Evolutionary conservation across 305 asterid genomes (phyloP).

Genomic region (Fraxinus paxiana): DNA sequence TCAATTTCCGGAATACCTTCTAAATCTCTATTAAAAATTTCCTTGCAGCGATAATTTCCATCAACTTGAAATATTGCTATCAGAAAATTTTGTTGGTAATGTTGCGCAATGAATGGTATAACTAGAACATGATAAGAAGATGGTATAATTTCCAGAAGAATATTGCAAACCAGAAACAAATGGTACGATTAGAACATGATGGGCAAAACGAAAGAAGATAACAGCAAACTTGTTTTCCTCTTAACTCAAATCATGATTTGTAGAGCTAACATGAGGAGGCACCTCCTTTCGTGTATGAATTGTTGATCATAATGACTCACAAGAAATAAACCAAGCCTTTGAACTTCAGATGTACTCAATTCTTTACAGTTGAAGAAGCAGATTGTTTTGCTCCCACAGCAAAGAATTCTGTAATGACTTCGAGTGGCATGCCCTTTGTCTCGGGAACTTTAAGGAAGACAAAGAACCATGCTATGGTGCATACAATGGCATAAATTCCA

Average conservation of each 20-base stretch:
- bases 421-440: conserved; percentile 98
- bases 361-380: conserved; percentile 25
- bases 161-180: conserved; percentile 15
- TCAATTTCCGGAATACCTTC: neutral
- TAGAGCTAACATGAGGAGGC: neutral
- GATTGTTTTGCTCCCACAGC: conserved; percentile 80
- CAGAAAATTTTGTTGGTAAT: neutral
- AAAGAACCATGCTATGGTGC: conserved; percentile 71
- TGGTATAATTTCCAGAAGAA: neutral
- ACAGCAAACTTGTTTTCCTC: conserved; percentile 3
- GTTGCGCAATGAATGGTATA: neutral
- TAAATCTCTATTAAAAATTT: neutral
- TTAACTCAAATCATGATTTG: neutral
- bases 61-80: neutral
- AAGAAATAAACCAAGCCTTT: neutral
- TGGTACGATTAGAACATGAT: neutral
- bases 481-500: conserved; percentile 74
- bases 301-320: conserved; percentile 2
- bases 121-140: neutral
- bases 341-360: conserved; percentile 18
- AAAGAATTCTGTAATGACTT: conserved; percentile 90
- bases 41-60: neutral
- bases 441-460: conserved; percentile 88
- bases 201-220: neutral
- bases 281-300: conserved; percentile 7